Percentiles rank a stretch among this genome's conserved stretches.
Evolutionary conservation across 2,329 filamentous ascomycete genomes (phyloP).

Genomic region (Cytospora piceicola): DNA sequence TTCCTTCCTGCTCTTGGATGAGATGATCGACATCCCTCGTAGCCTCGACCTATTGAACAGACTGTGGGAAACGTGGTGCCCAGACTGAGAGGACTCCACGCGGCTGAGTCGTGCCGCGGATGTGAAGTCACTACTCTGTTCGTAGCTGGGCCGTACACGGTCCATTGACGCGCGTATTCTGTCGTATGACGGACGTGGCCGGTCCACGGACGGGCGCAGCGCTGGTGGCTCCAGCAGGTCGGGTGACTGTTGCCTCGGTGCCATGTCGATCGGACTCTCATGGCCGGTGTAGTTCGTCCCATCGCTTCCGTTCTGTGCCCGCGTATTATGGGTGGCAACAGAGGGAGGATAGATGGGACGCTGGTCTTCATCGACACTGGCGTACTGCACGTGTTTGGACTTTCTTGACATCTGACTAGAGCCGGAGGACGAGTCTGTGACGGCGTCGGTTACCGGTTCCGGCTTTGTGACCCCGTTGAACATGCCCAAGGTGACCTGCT

Average conservation of each 20-base stretch:
- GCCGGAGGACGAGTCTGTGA: slow-evolving; percentile 52
- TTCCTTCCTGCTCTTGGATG: slow-evolving; percentile 35
- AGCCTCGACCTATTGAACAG: slow-evolving; percentile 35
- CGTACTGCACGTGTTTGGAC: slow-evolving; percentile 62
- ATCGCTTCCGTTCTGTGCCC: slow-evolving; percentile 90
- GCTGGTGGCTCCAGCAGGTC: slow-evolving; percentile 35
- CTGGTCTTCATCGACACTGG: slow-evolving; percentile 80
- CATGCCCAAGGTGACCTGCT: slow-evolving; percentile 82
- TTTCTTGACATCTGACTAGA: slow-evolving; percentile 61
- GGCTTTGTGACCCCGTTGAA: slow-evolving; percentile 69
- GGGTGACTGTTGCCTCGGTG: slow-evolving; percentile 32
- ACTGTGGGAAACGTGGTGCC: slow-evolving; percentile 27
- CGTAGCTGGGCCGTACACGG: slow-evolving; percentile 79
- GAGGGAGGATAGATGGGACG: slow-evolving; percentile 94
- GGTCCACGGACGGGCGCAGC: slow-evolving; percentile 64
- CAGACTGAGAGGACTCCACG: slow-evolving; percentile 74
- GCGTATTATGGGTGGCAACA: slow-evolving; percentile 79
- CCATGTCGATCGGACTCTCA: slow-evolving; percentile 62
- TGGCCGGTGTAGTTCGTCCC: slow-evolving; percentile 85
- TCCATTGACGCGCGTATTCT: slow-evolving; percentile 87
- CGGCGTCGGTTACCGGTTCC: slow-evolving; percentile 44
- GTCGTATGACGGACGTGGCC: slow-evolving; percentile 83
- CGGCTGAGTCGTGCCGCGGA: slow-evolving; percentile 83
- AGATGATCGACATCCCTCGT: slow-evolving; percentile 38
- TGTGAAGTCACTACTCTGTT: slow-evolving; percentile 88